Evolutionary conservation across 1,284 basidiomycete genomes (phyloP).

Genomic region (Schizophyllum amplum): DNA sequence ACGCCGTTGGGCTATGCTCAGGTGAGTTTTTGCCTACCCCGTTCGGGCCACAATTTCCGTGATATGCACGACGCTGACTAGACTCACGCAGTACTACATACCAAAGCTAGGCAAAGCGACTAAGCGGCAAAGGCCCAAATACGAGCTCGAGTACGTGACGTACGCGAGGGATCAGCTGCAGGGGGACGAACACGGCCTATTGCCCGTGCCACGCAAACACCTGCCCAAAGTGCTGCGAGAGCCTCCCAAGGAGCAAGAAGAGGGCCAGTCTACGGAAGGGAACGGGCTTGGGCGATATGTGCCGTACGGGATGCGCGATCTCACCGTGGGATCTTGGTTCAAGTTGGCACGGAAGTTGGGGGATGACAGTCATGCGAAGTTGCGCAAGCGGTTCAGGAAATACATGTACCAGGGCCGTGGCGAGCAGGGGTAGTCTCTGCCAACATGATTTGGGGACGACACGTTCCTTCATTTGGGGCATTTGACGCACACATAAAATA

Average conservation of each 20-base stretch:
- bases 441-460: neutral
- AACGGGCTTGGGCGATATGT: slow-evolving; percentile 48
- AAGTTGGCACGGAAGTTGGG: slow-evolving; percentile 61
- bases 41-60: too few relatives aligned
- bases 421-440: neutral
- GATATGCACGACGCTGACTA: neutral
- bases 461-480: neutral
- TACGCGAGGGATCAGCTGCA: slow-evolving; percentile 30
- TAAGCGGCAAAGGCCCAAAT: slow-evolving; percentile 48
- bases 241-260: neutral
- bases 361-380: slow-evolving; percentile 42
- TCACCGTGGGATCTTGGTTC: slow-evolving; percentile 78
- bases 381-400: slow-evolving; percentile 57
- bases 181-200: slow-evolving; percentile 24
- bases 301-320: slow-evolving; percentile 63
- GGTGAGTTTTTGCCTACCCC: slow-evolving; percentile 32
- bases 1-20: slow-evolving; percentile 78
- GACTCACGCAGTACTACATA: slow-evolving; percentile 58
- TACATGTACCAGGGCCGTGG: slow-evolving; percentile 51
- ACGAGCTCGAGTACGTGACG: slow-evolving; percentile 77
- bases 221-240: slow-evolving; percentile 34
- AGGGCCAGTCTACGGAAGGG: slow-evolving; percentile 16
- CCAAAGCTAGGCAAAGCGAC: slow-evolving; percentile 55
- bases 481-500: too few relatives aligned
- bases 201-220: slow-evolving; percentile 58